Evolutionary conservation across 2,329 filamentous ascomycete species (phyloP), one percentile per base, ranked within the genome.

Genomic region (Neonectria hederae): DNA sequence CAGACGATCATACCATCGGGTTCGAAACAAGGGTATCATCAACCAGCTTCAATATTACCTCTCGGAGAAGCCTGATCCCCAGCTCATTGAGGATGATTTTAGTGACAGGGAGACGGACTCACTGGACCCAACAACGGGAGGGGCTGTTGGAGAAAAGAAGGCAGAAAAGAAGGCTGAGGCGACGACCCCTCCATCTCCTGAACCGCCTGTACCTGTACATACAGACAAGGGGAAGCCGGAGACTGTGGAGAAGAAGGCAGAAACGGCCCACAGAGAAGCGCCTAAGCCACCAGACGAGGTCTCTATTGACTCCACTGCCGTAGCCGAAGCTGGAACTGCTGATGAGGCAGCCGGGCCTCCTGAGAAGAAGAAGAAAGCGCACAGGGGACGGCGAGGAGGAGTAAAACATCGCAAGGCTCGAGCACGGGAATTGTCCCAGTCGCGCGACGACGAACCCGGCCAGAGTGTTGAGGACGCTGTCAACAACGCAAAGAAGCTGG

Each of bases 361-460:
- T 57, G 83, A 85, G 17, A 90, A 89, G 72, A 90, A 90, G 77
- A 90, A 88, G 74, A 92, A 90, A 75, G 84, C 87, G 0, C 90
- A 91, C 59, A 84, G 91, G 59, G 92, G 92, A 4, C 85, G 87
- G n/a, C 86, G 92, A 52, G 92, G 91, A 22, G 91, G 92, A 2
- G 86, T 87, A 19, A 90, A 90, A 75, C 89, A 91, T 64, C 86
- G 87, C 66, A 89, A 87, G 68, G 83, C 82, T 14, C 84, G 84
- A 59, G 82, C 82, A 48, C 85, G 87, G 65, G 83, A 89, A 14
- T 78, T 80, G 2, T 85, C 86, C 0, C 80, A 81, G 54, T 83
- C 83, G 3, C 80, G 82, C 17, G 83, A 81, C 11, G 86, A 87
- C 48, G 83, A 83, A 4, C 72, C 75, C 0, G 69, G 73, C 0